Base-by-base conservation (phyloP, 2,329 filamentous ascomycete species). In the Fusarium sp. region DNA sequence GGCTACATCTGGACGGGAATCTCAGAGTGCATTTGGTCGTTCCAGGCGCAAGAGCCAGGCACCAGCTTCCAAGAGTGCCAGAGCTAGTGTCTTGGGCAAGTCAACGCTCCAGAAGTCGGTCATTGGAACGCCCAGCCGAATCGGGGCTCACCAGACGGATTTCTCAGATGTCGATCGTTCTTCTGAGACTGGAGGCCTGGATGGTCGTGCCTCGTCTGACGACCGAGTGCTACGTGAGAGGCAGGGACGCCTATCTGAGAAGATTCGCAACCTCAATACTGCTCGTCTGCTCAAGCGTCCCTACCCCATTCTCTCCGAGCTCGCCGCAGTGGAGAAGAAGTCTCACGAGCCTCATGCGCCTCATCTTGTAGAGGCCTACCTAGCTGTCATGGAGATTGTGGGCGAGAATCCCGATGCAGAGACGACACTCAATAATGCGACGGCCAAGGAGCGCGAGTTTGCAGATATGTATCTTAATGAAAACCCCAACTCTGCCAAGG, bases 181-280 rank as follows among this genome's bases (percentile, higher is more conserved):
- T 38, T 83, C 81, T 31, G 82, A 82, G 45, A 72, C 78, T 11
- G 78, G 79, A 15, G 68, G 74, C 15, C 73, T 82, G 31, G 72
- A 72, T 33, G 78, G 82, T 38, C 79, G 81, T 19, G 75, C 79
- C 29, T 73, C 77, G 9, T 80, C 83, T 17, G 90, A 93, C 63
- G 88, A 95, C 71, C 87, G 92, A 39, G 88, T 91, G 69, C 78
- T 90, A 64, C 87, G 93, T 43, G 91, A 96, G 74, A 96, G 96
- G 77, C 93, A 97, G 76, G 84, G 85, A 53, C 88, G 88, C 69
- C 90, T 96, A 70, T 88, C 91, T 6, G 88, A 90, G 49, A 91
- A 91, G 73, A 85, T 98, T 47, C 90, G 89, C 71, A 82, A 83
- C 42, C 84, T 98, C 67, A 98, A 97, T 73, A 77, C 86, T 53